These are phyloP conservation scores for Ascocoryne sarcoides DNA, from an alignment of 2,329 filamentous ascomycete genomes.

Conservation along the genomic window DNA sequence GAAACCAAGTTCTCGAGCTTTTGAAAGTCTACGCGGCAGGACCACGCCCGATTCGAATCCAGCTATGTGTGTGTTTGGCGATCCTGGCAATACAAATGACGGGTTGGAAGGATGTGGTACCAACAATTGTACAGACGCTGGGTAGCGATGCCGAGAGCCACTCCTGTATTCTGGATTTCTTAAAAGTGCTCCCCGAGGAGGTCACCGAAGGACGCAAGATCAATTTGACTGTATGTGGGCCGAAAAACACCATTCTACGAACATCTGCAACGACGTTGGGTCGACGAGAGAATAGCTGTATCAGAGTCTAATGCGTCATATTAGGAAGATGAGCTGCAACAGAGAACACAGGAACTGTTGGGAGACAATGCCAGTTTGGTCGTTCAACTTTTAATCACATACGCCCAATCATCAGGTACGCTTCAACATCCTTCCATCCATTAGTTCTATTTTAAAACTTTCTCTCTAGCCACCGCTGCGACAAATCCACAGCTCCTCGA, in stretches of 20 bases:
- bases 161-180: conserved; percentile 86
- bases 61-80: conserved; percentile 89
- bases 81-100: conserved; percentile 95
- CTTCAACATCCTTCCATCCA: too few species aligned
- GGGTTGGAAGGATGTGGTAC: conserved; percentile 87
- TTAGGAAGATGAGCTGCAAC: conserved; percentile 89
- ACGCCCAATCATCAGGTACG: conserved; percentile 83
- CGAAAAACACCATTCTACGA: conserved; percentile 41
- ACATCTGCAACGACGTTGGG: conserved; percentile 28
- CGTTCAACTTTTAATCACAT: conserved; percentile 77
- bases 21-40: conserved; percentile 75
- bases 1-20: conserved; percentile 74
- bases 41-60: conserved; percentile 76
- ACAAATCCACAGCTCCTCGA: conserved; percentile 87
- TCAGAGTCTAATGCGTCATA: conserved; percentile 40
- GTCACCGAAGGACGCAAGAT: conserved; percentile 99
- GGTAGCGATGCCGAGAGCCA: conserved; percentile 69
- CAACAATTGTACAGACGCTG: conserved; percentile 69
- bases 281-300: conserved; percentile 29
- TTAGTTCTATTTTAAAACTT: too few species aligned
- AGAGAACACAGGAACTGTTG: conserved; percentile 80
- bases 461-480: conserved; percentile 55
- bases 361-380: conserved; percentile 86
- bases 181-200: conserved; percentile 95
- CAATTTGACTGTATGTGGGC: conserved; percentile 82